Evolutionary conservation across 192 early-diverging fungal genomes (phyloP), one percentile per base, ranked within the genome.

Genomic region (Umbelopsis sp.): DNA sequence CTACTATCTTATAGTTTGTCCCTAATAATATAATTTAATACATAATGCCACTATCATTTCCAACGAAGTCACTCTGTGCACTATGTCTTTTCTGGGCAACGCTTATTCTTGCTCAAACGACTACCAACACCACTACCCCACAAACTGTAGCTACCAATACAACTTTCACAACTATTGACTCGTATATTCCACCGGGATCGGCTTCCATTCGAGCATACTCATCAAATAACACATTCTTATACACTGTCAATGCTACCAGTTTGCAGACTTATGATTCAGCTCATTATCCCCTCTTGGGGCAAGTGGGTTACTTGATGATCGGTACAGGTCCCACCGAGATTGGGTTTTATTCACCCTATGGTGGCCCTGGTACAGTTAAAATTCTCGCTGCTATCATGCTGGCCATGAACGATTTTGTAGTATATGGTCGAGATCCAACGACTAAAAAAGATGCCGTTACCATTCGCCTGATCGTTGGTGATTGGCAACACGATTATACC

Each of bases 321-420:
- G 68, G 68, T 9, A 25, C 21, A 24, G 68, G 68, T 14, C 16
- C 21, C 31, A 70, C 68, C 2, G 17, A n/a, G 8, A 50, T 70
- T 4, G 68, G 52, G 21, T 50, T 50, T 50, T 53, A 53, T 20
- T 44, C 68, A 38, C 45, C 68, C 7, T 70, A 53, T 41, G 47
- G 43, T 38, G 68, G 68, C 7, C 34, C 32, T n/a, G 45, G 52
- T 11, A 70, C 21, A 3, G 68, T 45, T n/a, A 44, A 34, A 24
- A 50, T 49, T 25, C 24, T 50, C 16, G 45, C 45, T 34, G 3
- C 45, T 16, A 36, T 53, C 41, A 32, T 70, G 47, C 22, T 29
- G 52, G 45, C 52, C 29, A 49, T 70, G 52, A 70, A 70, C 25
- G 45, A 70, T 14, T 70, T 70, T 31, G 29, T 70, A 4, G 29